Base-by-base conservation (phyloP, 495 filamentous ascomycete species). In the Aspergillus cavernicola region DNA sequence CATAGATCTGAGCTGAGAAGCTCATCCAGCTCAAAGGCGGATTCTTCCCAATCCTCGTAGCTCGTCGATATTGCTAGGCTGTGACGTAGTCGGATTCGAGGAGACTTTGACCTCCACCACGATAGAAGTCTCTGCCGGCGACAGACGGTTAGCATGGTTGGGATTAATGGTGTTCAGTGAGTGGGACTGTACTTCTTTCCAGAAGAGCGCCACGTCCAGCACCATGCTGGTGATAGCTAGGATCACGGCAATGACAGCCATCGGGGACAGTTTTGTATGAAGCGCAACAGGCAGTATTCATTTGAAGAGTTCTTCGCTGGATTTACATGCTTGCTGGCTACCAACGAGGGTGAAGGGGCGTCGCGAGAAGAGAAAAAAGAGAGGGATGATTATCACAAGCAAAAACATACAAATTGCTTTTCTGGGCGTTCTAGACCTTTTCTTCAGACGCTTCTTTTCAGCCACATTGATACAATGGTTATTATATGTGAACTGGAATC, bases 41-140 rank as follows among this genome's bases (percentile, higher is more conserved):
- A 82, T 43, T 83, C 82, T 66, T 92, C 85, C 90, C 90, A 97
- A 60, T 92, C 85, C 58, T 92, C 89, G 52, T 83, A 96, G 5
- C 75, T 72, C 48, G 77, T 72, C 2, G 92, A 87, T 40, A 80
- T 78, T 39, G 70, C 74, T 16, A 96, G 73, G 1, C 49, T 51
- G 55, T 75, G 59, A 13, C 63, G 55, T 11, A 72, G 60, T 48
- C 55, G 61, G 22, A 60, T 62, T 28, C 60, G 63, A 11, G 70
- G 67, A 11, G 73, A 71, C 45, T 68, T 67, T 12, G 71, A 73
- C 37, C 56, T 62, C 68, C 66, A 71, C 72, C 72, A 77, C 18
- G 66, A 68, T 5, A 66, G 52, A 15, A 74, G 38, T 52, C 62
- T 69, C 71, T 75, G 35, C 1, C n/a, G n/a, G n/a, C n/a, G n/a